Conservation (phyloP, 768 basidiomycete genomes). For the Boletus eberwhitei region DNA sequence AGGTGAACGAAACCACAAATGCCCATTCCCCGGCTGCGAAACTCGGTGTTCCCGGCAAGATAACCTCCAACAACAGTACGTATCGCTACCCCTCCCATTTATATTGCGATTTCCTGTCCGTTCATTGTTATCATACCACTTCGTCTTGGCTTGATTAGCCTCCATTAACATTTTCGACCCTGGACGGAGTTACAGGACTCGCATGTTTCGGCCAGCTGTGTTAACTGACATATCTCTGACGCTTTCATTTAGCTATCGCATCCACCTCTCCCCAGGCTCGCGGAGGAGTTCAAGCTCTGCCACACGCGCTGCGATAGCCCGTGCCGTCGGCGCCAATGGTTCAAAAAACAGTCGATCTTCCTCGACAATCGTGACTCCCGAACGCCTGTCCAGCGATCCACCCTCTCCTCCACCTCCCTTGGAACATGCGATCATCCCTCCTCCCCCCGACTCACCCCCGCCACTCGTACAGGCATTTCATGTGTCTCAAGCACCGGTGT, state of each 20-base stretch:
- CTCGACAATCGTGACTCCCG: slow-evolving; percentile 23
- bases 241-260: slow-evolving; percentile 56
- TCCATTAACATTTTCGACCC: slow-evolving; percentile 11
- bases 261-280: slow-evolving; percentile 78
- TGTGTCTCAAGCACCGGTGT: slow-evolving; percentile 18
- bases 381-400: slow-evolving; percentile 24
- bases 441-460: slow-evolving; percentile 56
- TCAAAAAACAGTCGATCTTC: slow-evolving; percentile 26
- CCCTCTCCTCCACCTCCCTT: slow-evolving; percentile 42
- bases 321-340: slow-evolving; percentile 32
- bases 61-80: slow-evolving; percentile 57
- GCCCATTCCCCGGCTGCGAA: slow-evolving; percentile 94
- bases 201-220: not conserved
- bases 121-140: not conserved
- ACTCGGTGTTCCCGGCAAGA: slow-evolving; percentile 89
- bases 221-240: slow-evolving; percentile 11
- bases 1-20: slow-evolving; percentile 88
- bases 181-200: slow-evolving; percentile 9
- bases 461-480: slow-evolving; percentile 46
- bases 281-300: slow-evolving; percentile 56
- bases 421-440: slow-evolving; percentile 39
- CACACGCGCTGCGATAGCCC: slow-evolving; percentile 55
- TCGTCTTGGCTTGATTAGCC: not conserved
- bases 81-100: not conserved
- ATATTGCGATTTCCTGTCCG: not conserved